These are phyloP conservation scores for Penicillium waksmanii DNA, from an alignment of 495 filamentous ascomycete genomes.

Conservation along the genomic window DNA sequence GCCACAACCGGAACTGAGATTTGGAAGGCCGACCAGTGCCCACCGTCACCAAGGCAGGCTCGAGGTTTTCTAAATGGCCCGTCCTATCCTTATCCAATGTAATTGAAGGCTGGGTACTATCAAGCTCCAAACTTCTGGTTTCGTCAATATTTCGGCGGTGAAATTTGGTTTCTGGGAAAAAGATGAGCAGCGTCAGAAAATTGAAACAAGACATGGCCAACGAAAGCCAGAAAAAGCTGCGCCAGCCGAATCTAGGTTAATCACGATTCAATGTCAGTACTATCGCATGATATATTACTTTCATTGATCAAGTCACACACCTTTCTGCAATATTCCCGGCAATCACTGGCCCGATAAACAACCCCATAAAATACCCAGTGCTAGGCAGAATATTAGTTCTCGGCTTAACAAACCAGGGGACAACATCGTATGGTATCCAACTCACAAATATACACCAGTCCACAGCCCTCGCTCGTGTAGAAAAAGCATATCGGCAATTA, in stretches of 20 bases:
- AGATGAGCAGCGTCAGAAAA: conserved; percentile 48
- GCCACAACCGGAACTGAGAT: conserved; percentile 49
- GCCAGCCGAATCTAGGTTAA: conserved; percentile 44
- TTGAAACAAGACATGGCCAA: conserved; percentile 43
- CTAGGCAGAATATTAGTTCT: conserved; percentile 13
- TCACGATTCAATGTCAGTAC: not conserved
- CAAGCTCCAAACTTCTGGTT: not conserved
- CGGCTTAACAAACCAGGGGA: not conserved
- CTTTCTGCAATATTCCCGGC: conserved; percentile 50
- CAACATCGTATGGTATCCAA: not conserved
- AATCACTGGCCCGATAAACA: conserved; percentile 54
- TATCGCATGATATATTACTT: not conserved
- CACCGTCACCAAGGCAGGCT: conserved; percentile 23
- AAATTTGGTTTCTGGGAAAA: conserved; percentile 60
- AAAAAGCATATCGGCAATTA: conserved; percentile 67
- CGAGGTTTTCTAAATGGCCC: not conserved
- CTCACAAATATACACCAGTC: conserved; percentile 64
- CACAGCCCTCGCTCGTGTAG: conserved; percentile 64
- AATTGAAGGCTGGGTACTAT: not conserved
- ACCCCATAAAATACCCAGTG: conserved; percentile 41
- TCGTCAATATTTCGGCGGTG: conserved; percentile 25
- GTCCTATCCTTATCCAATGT: not conserved
- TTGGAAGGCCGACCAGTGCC: conserved; percentile 43
- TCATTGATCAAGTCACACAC: conserved; percentile 20
- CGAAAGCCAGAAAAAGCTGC: conserved; percentile 57